Evolutionary conservation across 768 basidiomycete species (phyloP).

Genomic region (Phanerochaete sordida): DNA sequence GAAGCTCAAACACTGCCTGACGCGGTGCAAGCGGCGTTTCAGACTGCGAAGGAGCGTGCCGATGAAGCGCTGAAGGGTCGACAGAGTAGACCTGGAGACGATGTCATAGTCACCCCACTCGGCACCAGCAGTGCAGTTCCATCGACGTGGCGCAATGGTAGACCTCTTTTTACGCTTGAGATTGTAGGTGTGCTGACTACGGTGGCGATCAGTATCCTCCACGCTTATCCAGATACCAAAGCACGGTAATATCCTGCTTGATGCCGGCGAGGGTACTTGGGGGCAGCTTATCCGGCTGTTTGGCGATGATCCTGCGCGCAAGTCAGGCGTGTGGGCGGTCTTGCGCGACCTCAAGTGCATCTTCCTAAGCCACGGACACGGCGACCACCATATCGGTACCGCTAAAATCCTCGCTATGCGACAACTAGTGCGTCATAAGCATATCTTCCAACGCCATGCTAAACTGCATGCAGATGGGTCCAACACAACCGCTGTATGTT

Average conservation of each 20-base stretch:
- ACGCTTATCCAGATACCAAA: slow-evolving; percentile 75
- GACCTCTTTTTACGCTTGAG: neutral
- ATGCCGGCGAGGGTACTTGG: slow-evolving; percentile 90
- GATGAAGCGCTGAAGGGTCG: neutral
- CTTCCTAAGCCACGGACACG: slow-evolving; percentile 89
- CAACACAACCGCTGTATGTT: slow-evolving; percentile 64
- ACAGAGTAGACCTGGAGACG: slow-evolving; percentile 41
- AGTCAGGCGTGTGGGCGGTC: slow-evolving; percentile 48
- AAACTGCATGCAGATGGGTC: slow-evolving; percentile 48
- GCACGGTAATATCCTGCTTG: slow-evolving; percentile 75
- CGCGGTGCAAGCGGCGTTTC: slow-evolving; percentile 36
- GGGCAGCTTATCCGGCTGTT: slow-evolving; percentile 83
- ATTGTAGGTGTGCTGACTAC: neutral
- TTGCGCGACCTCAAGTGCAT: slow-evolving; percentile 74
- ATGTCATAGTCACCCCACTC: slow-evolving; percentile 69
- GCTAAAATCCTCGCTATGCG: slow-evolving; percentile 71
- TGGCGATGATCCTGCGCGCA: slow-evolving; percentile 41
- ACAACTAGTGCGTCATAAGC: slow-evolving; percentile 44
- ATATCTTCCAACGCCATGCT: slow-evolving; percentile 6
- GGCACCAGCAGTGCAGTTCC: slow-evolving; percentile 90
- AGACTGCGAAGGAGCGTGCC: slow-evolving; percentile 33
- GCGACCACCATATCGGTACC: slow-evolving; percentile 88
- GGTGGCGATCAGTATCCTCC: slow-evolving; percentile 53
- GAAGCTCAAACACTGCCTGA: slow-evolving; percentile 19
- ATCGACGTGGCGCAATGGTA: slow-evolving; percentile 85